Conservation (phyloP, 176 grass and related monocot species). For the Themeda triandra region DNA sequence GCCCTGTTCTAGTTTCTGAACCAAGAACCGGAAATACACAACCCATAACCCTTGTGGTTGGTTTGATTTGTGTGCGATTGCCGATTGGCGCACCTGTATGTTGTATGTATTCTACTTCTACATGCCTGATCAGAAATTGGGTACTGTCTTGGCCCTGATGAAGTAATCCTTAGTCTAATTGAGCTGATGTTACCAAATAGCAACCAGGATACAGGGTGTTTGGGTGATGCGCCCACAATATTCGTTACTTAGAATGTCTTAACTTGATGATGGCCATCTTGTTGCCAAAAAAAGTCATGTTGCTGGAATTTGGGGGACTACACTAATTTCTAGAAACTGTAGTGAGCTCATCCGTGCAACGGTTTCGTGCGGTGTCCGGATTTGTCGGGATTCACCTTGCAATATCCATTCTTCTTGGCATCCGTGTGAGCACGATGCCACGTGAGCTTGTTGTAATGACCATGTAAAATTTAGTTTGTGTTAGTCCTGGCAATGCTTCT, state of each 20-base stretch:
- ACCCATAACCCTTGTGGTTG: not conserved
- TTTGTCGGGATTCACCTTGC: not conserved
- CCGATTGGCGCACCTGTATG: not conserved
- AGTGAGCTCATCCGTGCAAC: not conserved
- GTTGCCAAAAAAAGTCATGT: not conserved
- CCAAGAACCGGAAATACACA: not conserved
- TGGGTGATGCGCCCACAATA: not conserved
- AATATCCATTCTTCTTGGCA: not conserved
- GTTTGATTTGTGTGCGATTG: not conserved
- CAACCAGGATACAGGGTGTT: not conserved
- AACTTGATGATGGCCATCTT: not conserved
- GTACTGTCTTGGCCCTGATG: not conserved
- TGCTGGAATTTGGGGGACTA: not conserved
- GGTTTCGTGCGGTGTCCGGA: not conserved
- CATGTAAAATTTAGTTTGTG: not conserved
- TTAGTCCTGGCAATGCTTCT: not conserved
- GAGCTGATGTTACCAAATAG: not conserved
- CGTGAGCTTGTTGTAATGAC: not conserved
- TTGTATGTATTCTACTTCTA: not conserved
- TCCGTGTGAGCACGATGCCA: not conserved
- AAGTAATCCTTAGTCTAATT: not conserved
- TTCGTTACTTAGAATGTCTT: conserved; percentile 8
- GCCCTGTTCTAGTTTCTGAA: not conserved
- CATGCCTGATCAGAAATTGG: not conserved
- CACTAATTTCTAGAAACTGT: not conserved